Conservation (phyloP, 1,284 basidiomycete species). For the Puccinia triticina region DNA sequence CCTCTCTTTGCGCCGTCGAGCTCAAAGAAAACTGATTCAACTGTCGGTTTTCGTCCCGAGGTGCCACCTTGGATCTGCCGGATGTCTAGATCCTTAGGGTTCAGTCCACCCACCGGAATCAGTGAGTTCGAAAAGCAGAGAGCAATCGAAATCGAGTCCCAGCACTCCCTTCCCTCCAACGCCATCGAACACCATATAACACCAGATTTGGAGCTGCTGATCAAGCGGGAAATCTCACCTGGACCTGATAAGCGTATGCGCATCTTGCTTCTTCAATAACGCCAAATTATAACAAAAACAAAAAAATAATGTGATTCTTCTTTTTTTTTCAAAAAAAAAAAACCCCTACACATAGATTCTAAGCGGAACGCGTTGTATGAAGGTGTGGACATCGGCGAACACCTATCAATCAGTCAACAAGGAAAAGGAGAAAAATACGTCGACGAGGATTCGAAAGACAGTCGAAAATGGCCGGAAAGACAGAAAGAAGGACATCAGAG, state of each 20-base stretch:
- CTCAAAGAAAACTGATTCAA: background rate
- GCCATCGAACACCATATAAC: background rate
- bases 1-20: background rate
- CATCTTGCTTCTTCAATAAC: background rate
- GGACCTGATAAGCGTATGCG: background rate
- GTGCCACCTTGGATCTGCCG: constrained; percentile 14
- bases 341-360: background rate
- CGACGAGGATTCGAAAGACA: background rate
- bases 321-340: background rate
- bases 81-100: constrained; percentile 4
- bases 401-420: background rate
- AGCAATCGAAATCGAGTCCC: background rate
- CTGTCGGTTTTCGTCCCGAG: background rate
- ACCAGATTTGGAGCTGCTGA: constrained; percentile 1
- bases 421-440: background rate
- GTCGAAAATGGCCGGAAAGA: background rate
- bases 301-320: background rate
- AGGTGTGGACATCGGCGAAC: background rate
- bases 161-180: background rate
- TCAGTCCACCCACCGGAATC: constrained; percentile 25
- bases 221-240: background rate
- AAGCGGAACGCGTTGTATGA: background rate
- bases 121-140: constrained; percentile 2
- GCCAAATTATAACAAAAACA: background rate
- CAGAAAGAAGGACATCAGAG: background rate